A percentile compares a stretch with the other conserved stretches of the same genome.
phyloP scores from a whole-genome alignment of 208 protist species.

The Lotmaria passim region DNA sequence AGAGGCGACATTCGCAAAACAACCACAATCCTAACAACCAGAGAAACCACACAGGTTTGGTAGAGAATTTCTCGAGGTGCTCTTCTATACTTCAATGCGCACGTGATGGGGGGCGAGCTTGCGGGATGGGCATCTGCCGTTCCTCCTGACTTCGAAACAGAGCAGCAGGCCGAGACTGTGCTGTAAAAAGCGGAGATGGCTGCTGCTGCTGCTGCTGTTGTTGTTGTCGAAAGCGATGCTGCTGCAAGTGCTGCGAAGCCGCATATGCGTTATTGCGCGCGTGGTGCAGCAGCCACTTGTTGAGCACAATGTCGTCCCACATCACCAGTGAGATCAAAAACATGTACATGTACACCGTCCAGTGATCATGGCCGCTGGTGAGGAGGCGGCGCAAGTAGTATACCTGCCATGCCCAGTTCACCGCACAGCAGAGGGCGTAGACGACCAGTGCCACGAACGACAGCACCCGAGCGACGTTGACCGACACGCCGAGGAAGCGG shows the following conservation, averaged over 20 bases:
- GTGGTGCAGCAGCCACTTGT: slow-evolving; percentile 78
- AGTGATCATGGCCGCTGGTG: slow-evolving; percentile 58
- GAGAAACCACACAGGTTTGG: too few species aligned
- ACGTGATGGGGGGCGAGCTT: slow-evolving; percentile 2
- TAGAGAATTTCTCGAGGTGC: too few species aligned
- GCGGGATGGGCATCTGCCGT: slow-evolving; percentile 1
- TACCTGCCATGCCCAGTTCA: slow-evolving; percentile 93
- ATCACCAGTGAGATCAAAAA: slow-evolving; percentile 81
- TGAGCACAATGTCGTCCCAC: slow-evolving; percentile 85
- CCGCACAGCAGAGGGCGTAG: slow-evolving; percentile 82
- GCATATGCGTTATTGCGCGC: slow-evolving; percentile 73
- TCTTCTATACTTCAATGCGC: slow-evolving; percentile 3
- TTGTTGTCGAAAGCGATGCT: slow-evolving; percentile 24
- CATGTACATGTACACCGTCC: slow-evolving; percentile 89
- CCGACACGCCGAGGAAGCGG: slow-evolving; percentile 83
- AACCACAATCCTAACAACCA: too few species aligned
- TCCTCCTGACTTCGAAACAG: slow-evolving; percentile 14
- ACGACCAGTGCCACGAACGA: slow-evolving; percentile 81
- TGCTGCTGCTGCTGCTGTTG: slow-evolving; percentile 22
- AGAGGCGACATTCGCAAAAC: too few species aligned
- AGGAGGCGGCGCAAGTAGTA: slow-evolving; percentile 87
- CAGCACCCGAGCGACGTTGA: slow-evolving; percentile 62
- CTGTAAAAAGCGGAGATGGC: slow-evolving; percentile 5
- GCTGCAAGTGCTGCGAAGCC: slow-evolving; percentile 53
- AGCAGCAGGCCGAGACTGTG: background rate